Evolutionary conservation across 192 early-diverging fungal species (phyloP), one percentile per base, ranked within the genome.

Genomic region (Coemansia sp.): DNA sequence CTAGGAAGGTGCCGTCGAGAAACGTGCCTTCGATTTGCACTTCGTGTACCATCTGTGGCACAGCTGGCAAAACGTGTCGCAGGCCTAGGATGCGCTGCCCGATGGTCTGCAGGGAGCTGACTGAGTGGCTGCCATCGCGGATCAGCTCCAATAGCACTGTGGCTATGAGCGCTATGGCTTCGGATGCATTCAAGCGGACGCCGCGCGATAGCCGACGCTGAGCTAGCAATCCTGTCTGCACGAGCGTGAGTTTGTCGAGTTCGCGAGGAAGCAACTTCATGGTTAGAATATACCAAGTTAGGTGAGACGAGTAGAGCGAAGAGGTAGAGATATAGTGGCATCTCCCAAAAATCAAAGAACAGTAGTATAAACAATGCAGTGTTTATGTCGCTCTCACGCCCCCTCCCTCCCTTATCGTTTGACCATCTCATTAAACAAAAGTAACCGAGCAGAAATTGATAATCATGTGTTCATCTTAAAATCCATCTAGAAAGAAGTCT

Each of bases 11-110:
- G 11, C 96, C 96, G 64, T 96, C 93, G 7, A 84, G 89, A 64
- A 97, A 95, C n/a, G 91, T 92, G 10, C 94, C 93, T 69, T 96
- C 94, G 2, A 96, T 85, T 66, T 94, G 93, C 33, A 98, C 94
- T 59, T 94, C 91, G 53, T 86, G 76, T 26, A 99, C 67, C 0
- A 85, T 88, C 50, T 86, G 76, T 0, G 86, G 77, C 10, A 94
- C 93, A 9, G 87, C 85, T 0, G 87, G 76, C 65, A 90, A 68
- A 34, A 99, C 95, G 34, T 95, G 92, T 11, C 91, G 86, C 45
- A 84, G 88, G 2, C 96, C 96, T 1, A 99, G 88, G 50, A 99
- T 89, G 42, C 85, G 86, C 48, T 93, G 90, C 1, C 96, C 96
- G 1, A 95, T 59, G 40, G 90, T 74, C 92, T 95, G 94, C 53